Conservation (phyloP, 1,284 basidiomycete genomes). For the Ceratobasidium sp. region DNA sequence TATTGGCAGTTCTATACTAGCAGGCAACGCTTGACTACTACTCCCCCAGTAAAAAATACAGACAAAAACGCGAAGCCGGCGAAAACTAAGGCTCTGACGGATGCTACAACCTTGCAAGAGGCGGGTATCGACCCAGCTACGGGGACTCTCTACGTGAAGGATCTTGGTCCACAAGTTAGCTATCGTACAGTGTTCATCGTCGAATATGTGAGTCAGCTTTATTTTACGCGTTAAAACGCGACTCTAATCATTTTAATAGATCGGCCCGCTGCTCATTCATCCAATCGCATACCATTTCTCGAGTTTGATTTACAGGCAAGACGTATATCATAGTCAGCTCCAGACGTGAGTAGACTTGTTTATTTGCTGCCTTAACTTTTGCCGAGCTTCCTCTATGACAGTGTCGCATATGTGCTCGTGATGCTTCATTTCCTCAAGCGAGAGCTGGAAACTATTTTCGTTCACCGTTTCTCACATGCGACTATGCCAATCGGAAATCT, state of each 20-base stretch:
- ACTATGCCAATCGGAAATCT: conserved; percentile 93
- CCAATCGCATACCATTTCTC: conserved; percentile 85
- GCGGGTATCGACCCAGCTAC: conserved; percentile 35
- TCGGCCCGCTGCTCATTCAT: conserved; percentile 91
- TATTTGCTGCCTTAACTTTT: neutral
- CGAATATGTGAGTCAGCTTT: conserved; percentile 79
- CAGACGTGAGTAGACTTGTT: conserved; percentile 69
- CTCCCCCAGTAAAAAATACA: conserved; percentile 8
- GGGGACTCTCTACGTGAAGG: conserved; percentile 77
- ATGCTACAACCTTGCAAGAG: conserved; percentile 21
- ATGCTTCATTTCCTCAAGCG: conserved; percentile 92
- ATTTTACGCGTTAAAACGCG: conserved; percentile 11
- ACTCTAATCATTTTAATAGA: conserved; percentile 58
- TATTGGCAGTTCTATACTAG: conserved; percentile 6
- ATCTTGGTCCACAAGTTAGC: conserved; percentile 86
- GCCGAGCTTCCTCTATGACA: conserved; percentile 53
- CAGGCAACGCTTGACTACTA: conserved; percentile 28
- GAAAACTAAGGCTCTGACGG: conserved; percentile 8
- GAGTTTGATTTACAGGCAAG: conserved; percentile 71
- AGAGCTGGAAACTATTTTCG: conserved; percentile 92
- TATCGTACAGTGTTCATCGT: conserved; percentile 88
- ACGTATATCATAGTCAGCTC: conserved; percentile 76
- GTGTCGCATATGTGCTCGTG: conserved; percentile 81
- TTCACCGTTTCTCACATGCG: conserved; percentile 94
- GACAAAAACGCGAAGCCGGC: conserved; percentile 23